phyloP scores from a whole-genome alignment of 768 basidiomycete genomes.

The Dentipellis fragilis region DNA sequence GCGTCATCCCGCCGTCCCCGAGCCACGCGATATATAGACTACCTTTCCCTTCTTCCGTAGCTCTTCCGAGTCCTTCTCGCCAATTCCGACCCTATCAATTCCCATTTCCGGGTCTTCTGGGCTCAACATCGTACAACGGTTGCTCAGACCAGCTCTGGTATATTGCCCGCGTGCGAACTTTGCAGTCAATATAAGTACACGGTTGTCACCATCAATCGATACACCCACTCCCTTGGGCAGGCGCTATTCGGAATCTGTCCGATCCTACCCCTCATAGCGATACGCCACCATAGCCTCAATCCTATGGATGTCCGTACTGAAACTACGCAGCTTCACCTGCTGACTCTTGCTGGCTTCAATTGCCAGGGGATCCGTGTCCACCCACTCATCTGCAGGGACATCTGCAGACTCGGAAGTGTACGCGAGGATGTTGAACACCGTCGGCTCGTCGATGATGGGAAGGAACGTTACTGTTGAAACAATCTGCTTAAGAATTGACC shows the following conservation, averaged over 20 bases:
- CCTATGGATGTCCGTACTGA: constrained; percentile 96
- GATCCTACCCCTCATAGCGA: constrained; percentile 68
- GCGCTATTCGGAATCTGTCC: background rate
- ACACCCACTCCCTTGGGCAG: background rate
- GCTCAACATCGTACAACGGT: too few species aligned
- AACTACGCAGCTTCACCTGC: constrained; percentile 89
- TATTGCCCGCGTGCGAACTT: too few species aligned
- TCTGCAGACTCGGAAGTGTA: constrained; percentile 91
- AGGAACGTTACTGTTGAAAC: constrained; percentile 95
- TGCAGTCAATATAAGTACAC: too few species aligned
- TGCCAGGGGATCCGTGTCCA: constrained; percentile 85
- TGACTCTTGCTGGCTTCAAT: constrained; percentile 92
- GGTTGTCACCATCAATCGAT: too few species aligned
- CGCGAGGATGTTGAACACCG: constrained; percentile 95
- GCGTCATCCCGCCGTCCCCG: too few species aligned
- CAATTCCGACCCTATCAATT: too few species aligned
- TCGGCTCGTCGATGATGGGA: constrained; percentile 89
- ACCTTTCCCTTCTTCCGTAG: too few species aligned
- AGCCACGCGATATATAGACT: too few species aligned
- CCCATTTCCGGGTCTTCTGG: too few species aligned
- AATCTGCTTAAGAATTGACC: constrained; percentile 96
- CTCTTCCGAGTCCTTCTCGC: too few species aligned
- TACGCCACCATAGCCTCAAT: constrained; percentile 98
- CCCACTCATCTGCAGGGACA: constrained; percentile 89
- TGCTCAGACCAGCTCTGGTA: too few species aligned